Conservation (phyloP, 2,329 filamentous ascomycete species). For the Tolypocladium inflatum region DNA sequence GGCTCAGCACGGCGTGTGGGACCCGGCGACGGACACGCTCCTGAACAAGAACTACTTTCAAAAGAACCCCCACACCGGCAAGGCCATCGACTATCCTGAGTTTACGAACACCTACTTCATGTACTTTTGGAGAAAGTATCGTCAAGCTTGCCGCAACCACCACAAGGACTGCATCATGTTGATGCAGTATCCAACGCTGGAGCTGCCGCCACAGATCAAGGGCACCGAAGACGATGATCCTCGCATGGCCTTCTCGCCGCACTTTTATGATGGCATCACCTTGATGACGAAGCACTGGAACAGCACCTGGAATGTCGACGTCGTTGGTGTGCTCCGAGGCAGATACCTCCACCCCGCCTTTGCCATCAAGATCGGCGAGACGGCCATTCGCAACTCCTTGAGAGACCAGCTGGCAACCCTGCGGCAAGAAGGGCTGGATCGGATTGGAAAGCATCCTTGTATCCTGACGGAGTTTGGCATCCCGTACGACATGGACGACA, state of each 20-base stretch:
- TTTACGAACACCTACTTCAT: conserved; percentile 93
- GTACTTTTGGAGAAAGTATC: conserved; percentile 70
- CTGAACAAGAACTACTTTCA: conserved; percentile 82
- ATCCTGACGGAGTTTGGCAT: conserved; percentile 94
- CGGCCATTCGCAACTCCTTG: conserved; percentile 88
- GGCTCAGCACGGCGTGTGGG: conserved; percentile 96
- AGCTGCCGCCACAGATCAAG: conserved; percentile 82
- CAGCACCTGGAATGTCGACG: conserved; percentile 91
- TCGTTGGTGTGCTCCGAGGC: conserved; percentile 83
- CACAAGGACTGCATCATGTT: conserved; percentile 81
- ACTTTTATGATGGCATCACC: conserved; percentile 95
- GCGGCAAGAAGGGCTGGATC: conserved; percentile 75
- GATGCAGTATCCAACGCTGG: conserved; percentile 84
- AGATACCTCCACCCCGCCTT: conserved; percentile 84
- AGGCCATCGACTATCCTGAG: conserved; percentile 66
- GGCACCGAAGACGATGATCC: conserved; percentile 82
- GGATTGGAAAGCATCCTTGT: conserved; percentile 81
- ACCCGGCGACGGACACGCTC: conserved; percentile 66
- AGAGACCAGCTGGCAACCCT: conserved; percentile 78
- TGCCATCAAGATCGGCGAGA: conserved; percentile 86
- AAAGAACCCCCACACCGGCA: conserved; percentile 64
- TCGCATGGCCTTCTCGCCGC: conserved; percentile 84
- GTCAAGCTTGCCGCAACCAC: conserved; percentile 61
- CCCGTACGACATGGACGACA: conserved; percentile 97
- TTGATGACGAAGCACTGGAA: conserved; percentile 99